These are phyloP conservation scores for Sclerotinia spermophila DNA, from an alignment of 2,329 filamentous ascomycete species.

Conservation along the genomic window DNA sequence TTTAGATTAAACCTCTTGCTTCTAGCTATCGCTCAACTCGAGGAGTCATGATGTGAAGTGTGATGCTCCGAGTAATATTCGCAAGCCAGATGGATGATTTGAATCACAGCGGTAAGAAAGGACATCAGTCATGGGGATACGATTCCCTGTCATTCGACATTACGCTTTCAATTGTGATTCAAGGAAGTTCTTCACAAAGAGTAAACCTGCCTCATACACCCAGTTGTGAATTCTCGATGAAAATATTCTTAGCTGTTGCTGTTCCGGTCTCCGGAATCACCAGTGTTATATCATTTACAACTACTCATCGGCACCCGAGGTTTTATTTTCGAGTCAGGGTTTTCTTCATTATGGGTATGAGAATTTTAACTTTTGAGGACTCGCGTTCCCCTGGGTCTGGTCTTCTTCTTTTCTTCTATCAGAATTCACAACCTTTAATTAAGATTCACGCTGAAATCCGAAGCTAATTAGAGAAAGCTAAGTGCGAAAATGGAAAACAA, in stretches of 20 bases:
- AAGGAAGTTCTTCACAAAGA: not conserved
- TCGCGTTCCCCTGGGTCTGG: not conserved
- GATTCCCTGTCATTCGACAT: no score
- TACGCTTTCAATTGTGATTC: not conserved
- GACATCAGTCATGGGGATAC: no score
- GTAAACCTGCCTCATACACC: not conserved
- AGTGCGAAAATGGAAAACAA: not conserved
- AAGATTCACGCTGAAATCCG: no score
- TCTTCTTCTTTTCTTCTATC: not conserved
- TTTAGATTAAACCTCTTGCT: no score
- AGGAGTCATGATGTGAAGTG: no score
- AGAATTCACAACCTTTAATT: not conserved
- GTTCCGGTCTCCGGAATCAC: not conserved
- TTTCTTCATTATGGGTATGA: not conserved
- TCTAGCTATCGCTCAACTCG: no score
- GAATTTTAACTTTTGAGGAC: not conserved
- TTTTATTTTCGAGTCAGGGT: not conserved
- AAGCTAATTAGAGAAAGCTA: not conserved
- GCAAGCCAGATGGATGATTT: no score
- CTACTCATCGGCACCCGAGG: not conserved
- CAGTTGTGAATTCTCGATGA: not conserved
- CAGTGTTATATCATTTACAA: rapidly evolving
- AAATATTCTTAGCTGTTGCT: rapidly evolving
- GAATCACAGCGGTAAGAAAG: no score
- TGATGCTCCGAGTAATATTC: no score